These are phyloP conservation scores for Colletotrichum sp. DNA, from an alignment of 2,329 filamentous ascomycete species.

Conservation along the genomic window DNA sequence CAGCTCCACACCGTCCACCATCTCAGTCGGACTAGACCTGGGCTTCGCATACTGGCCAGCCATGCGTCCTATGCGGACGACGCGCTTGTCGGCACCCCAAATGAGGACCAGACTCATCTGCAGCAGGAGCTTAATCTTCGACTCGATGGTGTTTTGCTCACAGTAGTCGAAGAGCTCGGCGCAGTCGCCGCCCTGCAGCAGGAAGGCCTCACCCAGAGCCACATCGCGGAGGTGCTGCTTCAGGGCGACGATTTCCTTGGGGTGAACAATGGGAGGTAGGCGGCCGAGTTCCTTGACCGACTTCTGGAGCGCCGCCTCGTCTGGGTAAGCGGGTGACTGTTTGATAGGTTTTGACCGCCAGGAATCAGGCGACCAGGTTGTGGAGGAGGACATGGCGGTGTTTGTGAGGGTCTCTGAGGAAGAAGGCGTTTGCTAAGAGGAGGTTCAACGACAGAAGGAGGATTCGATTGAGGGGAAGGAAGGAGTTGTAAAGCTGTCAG, in stretches of 20 bases:
- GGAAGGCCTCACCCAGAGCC: constrained; percentile 87
- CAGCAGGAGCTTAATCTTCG: constrained; percentile 93
- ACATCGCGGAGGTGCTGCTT: constrained; percentile 83
- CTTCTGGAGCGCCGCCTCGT: constrained; percentile 62
- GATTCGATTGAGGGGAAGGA: not conserved
- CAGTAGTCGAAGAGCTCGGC: constrained; percentile 98
- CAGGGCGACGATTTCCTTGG: constrained; percentile 79
- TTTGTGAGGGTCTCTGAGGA: not conserved
- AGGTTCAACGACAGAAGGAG: not conserved
- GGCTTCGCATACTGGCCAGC: constrained; percentile 98
- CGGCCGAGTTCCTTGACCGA: constrained; percentile 69
- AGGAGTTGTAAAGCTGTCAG: not conserved
- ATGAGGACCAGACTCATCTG: constrained; percentile 98
- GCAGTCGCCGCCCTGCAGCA: constrained; percentile 96
- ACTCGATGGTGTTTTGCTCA: constrained; percentile 85
- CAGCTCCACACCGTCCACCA: constrained; percentile 78
- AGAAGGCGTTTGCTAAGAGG: not conserved
- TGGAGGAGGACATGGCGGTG: constrained; percentile 9
- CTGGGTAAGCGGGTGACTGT: constrained; percentile 74
- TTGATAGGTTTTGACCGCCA: constrained; percentile 83
- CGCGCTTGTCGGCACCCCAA: constrained; percentile 81
- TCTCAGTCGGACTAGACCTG: constrained; percentile 85
- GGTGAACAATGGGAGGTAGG: constrained; percentile 80
- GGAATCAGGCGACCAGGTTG: constrained; percentile 64
- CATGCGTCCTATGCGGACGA: constrained; percentile 94